Base-by-base conservation (phyloP, 805 yeast species). In the Spathaspora boniae region DNA sequence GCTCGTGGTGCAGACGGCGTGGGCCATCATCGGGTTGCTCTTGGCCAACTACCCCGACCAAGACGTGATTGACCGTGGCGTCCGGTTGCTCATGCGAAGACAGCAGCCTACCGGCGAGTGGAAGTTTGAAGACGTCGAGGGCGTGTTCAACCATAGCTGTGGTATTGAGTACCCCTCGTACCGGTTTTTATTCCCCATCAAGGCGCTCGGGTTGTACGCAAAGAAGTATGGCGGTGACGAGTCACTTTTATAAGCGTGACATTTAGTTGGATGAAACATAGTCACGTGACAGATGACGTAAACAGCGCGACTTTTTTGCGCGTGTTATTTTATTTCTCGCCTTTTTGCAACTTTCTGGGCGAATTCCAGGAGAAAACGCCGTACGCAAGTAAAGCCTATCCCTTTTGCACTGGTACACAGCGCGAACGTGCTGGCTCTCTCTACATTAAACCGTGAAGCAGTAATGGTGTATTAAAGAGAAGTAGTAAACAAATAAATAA, bases 111-210 rank as follows among this genome's bases (percentile, higher is more conserved):
- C 80, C 18, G 99, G 99, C 2, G 93, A 86, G 44, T 93, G 95
- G 87, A 65, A 71, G 37, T 80, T 75, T 50, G 95, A 91, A 50
- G 83, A 77, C 20, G 79, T 85, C 18, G 98, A 91, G 60, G 99
- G 99, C 29, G 97, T 93, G 0, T 93, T 93, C 70, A 93, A 93
- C 58, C 97, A 93, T 54, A 62, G 65, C 34, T 67, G 94, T 65
- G 96, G 93, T 2, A 93, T 93, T 52, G 98, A 93, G 58, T 93
- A 93, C 56, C 98, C 98, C 26, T 86, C 87, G 51, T 93, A 93
- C 61, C 80, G 83, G 61, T 91, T 82, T 51, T 65, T 87, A 39
- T 93, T 93, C 58, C 82, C 97, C 1, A 83, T 91, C 48, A 93
- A 93, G 60, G 98, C 98, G 0, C 64, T 93, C 28, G 98, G 98